These are phyloP conservation scores for Auricularia sp. DNA, from an alignment of 768 basidiomycete genomes.

Conservation along the genomic window DNA sequence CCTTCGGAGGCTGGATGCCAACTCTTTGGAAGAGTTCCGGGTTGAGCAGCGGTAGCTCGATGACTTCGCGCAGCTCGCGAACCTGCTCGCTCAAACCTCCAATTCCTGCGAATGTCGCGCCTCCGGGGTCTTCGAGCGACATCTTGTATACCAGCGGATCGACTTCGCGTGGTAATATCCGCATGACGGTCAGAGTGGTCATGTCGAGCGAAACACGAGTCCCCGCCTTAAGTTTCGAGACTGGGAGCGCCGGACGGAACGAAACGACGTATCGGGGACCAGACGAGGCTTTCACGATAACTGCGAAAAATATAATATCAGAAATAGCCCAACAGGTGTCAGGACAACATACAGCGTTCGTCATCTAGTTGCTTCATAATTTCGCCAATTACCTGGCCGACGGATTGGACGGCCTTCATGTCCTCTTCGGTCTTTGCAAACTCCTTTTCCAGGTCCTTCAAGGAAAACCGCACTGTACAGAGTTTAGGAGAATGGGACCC, in stretches of 20 bases:
- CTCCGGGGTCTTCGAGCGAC: slow-evolving; percentile 96
- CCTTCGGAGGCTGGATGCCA: slow-evolving; percentile 93
- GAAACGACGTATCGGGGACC: slow-evolving; percentile 98
- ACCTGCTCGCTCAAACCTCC: slow-evolving; percentile 96
- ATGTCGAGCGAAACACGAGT: slow-evolving; percentile 97
- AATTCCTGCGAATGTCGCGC: slow-evolving; percentile 91
- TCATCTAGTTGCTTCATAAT: slow-evolving; percentile 98
- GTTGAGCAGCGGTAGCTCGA: slow-evolving; percentile 88
- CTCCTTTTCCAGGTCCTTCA: slow-evolving; percentile 81
- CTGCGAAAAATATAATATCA: slow-evolving; percentile 37
- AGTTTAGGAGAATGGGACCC: neutral
- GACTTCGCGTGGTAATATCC: slow-evolving; percentile 92
- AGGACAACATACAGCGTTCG: slow-evolving; percentile 72
- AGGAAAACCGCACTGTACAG: slow-evolving; percentile 70
- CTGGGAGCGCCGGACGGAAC: slow-evolving; percentile 87
- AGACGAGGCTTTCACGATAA: slow-evolving; percentile 97
- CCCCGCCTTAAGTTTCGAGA: slow-evolving; percentile 82
- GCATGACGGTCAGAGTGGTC: slow-evolving; percentile 99
- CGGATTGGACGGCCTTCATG: slow-evolving; percentile 97
- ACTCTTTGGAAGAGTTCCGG: slow-evolving; percentile 94
- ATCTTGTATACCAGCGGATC: slow-evolving; percentile 99
- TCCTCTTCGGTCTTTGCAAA: slow-evolving; percentile 97
- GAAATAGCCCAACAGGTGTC: neutral
- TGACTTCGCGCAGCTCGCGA: slow-evolving; percentile 92
- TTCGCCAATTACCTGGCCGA: slow-evolving; percentile 98